Evolutionary conservation across 2,329 filamentous ascomycete genomes (phyloP).

Genomic region (Ophiosphaerella narmari): DNA sequence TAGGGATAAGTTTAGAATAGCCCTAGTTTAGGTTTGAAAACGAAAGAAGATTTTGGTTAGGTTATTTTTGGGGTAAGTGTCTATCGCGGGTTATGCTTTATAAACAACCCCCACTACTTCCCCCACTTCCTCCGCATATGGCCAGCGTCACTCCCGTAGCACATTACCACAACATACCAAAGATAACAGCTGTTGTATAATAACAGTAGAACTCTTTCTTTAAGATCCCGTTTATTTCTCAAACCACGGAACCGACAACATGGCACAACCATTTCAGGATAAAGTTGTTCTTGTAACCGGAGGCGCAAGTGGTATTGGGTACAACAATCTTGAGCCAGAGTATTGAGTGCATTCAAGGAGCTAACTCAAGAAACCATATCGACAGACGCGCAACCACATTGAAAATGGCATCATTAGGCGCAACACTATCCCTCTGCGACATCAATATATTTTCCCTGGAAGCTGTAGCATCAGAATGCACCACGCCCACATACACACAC

Average conservation of each 20-base stretch:
- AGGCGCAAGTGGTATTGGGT: slow-evolving; percentile 54
- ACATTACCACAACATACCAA: slow-evolving; percentile 5
- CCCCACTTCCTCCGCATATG: slow-evolving; percentile 37
- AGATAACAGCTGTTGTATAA: neutral
- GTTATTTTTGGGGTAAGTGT: slow-evolving; percentile 10
- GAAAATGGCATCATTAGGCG: slow-evolving; percentile 54
- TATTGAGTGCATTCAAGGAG: neutral
- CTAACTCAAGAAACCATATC: neutral
- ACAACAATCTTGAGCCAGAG: slow-evolving; percentile 3
- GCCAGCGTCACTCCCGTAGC: slow-evolving; percentile 14
- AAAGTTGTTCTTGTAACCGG: slow-evolving; percentile 39
- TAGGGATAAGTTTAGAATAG: too few relatives aligned
- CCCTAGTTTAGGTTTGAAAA: too few relatives aligned
- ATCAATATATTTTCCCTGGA: slow-evolving; percentile 49
- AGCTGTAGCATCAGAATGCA: slow-evolving; percentile 39
- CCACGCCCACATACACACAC: slow-evolving; percentile 32
- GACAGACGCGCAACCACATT: slow-evolving; percentile 51
- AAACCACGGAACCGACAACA: slow-evolving; percentile 3
- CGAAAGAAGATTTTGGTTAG: too few relatives aligned
- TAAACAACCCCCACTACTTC: slow-evolving; percentile 34
- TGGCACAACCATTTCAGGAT: slow-evolving; percentile 36
- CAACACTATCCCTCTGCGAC: slow-evolving; percentile 40
- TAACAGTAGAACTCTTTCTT: neutral
- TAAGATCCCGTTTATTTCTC: too few relatives aligned
- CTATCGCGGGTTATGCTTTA: slow-evolving; percentile 32